Base-by-base conservation (phyloP, 805 yeast genomes). In the Candida coleopterorum region DNA sequence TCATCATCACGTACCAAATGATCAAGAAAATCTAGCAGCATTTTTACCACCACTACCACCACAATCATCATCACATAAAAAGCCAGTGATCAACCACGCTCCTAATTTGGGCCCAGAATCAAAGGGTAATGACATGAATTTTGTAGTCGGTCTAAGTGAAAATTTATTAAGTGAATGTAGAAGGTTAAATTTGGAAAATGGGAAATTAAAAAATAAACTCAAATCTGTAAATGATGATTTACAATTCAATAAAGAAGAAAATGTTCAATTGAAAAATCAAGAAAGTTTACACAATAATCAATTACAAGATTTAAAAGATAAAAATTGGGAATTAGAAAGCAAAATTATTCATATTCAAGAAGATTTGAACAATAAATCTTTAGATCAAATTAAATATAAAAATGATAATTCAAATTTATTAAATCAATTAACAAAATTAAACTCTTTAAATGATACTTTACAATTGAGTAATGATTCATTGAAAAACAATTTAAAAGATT, bases 131-230 rank as follows among this genome's bases (percentile, higher is more conserved):
- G 85, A 82, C 41, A 76, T 81, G 64, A 76, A 77, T 50, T 83
- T 83, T 51, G 78, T 82, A 11, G 82, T 82, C 40, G 86, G 84
- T 4, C 57, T 84, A 38, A 79, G 86, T 58, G 90, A 84, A 48
- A 81, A 81, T 39, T 60, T 84, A 43, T 66, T 84, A 12, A 62
- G 72, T 29, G 87, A 85, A 54, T 82, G 88, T 49, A 73, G 89
- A 46, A 70, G 81, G 42, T 64, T 84, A 38, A 81, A 77, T 37
- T 79, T 83, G 18, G 86, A 81, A 40, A 79, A 75, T 52, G 68
- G 68, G 36, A 61, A 58, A 43, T 64, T 70, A 43, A 70, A 71
- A 41, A 44, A 54, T 12, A 67, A 64, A 43, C 47, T 78, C 42
- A 65, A 64, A 41, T 47, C 64, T 2, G 47, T 64, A n/a, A 57